Conservation (phyloP, 805 yeast genomes). For the Jamesozyma rosinii region DNA sequence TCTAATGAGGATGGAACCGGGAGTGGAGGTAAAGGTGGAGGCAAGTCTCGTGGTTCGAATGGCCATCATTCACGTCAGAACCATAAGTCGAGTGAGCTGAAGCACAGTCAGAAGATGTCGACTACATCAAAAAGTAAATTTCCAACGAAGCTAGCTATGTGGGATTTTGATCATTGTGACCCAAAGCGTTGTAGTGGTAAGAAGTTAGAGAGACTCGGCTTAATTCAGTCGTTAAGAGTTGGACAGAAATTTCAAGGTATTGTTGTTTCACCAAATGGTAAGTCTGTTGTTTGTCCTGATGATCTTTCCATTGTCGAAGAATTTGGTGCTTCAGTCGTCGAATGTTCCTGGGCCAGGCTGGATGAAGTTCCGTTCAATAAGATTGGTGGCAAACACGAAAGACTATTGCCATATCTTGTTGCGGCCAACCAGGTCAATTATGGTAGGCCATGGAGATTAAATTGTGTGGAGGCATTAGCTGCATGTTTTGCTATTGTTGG, state of each 20-base stretch:
- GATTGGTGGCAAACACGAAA: slow-evolving; percentile 83
- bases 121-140: slow-evolving; percentile 37
- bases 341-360: slow-evolving; percentile 97
- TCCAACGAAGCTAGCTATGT: slow-evolving; percentile 89
- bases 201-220: slow-evolving; percentile 79
- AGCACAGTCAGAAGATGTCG: slow-evolving; percentile 16
- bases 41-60: slow-evolving; percentile 35
- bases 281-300: slow-evolving; percentile 79
- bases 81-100: slow-evolving; percentile 36
- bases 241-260: slow-evolving; percentile 91
- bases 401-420: slow-evolving; percentile 81
- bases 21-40: slow-evolving; percentile 22
- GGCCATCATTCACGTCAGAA: slow-evolving; percentile 50
- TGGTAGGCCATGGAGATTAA: slow-evolving; percentile 90
- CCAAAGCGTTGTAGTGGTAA: slow-evolving; percentile 96
- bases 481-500: slow-evolving; percentile 96
- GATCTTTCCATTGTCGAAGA: slow-evolving; percentile 70
- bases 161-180: slow-evolving; percentile 99
- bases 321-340: slow-evolving; percentile 93
- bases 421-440: slow-evolving; percentile 97
- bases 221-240: slow-evolving; percentile 67
- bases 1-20: slow-evolving; percentile 27
- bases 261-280: slow-evolving; percentile 89
- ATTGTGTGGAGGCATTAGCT: slow-evolving; percentile 95
- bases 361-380: slow-evolving; percentile 91